phyloP scores from a whole-genome alignment of 352 stramenopile species.

The Pythium myriotylum region DNA sequence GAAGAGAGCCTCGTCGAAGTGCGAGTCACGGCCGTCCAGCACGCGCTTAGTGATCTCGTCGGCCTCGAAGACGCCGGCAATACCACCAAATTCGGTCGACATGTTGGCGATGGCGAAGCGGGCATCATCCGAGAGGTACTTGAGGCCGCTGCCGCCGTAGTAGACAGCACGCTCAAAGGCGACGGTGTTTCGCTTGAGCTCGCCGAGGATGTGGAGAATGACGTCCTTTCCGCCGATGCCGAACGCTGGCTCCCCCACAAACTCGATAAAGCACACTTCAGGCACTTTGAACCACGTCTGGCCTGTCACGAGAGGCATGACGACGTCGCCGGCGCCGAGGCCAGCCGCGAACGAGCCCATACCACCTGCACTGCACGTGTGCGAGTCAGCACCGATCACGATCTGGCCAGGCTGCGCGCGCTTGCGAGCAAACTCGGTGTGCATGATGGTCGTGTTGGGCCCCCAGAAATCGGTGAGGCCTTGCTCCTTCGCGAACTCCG shows the following conservation, averaged over 20 bases:
- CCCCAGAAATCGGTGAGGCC: conserved; percentile 77
- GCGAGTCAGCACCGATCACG: conserved; percentile 77
- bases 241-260: conserved; percentile 61
- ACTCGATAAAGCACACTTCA: conserved; percentile 80
- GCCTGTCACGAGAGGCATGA: conserved; percentile 82
- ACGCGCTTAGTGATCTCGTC: conserved; percentile 75
- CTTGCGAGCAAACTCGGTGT: conserved; percentile 82
- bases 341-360: conserved; percentile 79
- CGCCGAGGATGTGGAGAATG: conserved; percentile 76
- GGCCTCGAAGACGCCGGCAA: conserved; percentile 79
- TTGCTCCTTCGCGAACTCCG: conserved; percentile 74
- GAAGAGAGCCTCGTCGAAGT: conserved; percentile 75
- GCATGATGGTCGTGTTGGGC: conserved; percentile 87
- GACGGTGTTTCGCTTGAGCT: conserved; percentile 84
- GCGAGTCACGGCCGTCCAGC: conserved; percentile 48
- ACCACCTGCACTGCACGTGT: conserved; percentile 77
- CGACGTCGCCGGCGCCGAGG: conserved; percentile 73
- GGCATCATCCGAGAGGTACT: conserved; percentile 73
- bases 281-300: conserved; percentile 88
- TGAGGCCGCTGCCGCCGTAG: conserved; percentile 66
- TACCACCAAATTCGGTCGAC: conserved; percentile 82
- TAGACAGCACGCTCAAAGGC: conserved; percentile 82
- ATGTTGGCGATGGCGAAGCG: conserved; percentile 85
- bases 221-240: conserved; percentile 84
- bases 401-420: conserved; percentile 83